A percentile compares a stretch with the other conserved stretches of the same genome.
Evolutionary conservation across 1,139 yeast species (phyloP).

Genomic region (Magnusiomyces ingens): DNA sequence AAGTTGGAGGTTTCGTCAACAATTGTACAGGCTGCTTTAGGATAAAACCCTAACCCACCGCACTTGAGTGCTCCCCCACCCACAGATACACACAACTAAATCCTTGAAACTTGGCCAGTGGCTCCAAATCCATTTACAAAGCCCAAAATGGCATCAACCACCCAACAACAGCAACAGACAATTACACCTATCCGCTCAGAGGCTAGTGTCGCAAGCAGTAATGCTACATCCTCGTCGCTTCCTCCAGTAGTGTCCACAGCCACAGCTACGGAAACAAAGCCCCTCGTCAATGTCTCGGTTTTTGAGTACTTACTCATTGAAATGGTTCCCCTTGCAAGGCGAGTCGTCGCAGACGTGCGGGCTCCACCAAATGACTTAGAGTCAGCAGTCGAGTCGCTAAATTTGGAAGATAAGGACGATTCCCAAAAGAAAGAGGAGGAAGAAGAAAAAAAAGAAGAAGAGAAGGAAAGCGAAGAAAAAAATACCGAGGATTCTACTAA

Average conservation of each 20-base stretch:
- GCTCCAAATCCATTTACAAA: too few relatives aligned
- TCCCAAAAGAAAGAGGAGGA: constrained; percentile 7
- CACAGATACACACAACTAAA: too few relatives aligned
- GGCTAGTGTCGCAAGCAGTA: not conserved
- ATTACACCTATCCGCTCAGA: too few relatives aligned
- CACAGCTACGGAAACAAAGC: constrained; percentile 2
- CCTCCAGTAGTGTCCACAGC: constrained; percentile 5
- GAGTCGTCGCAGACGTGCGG: constrained; percentile 40
- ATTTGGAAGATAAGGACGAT: constrained; percentile 7
- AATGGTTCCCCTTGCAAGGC: constrained; percentile 61
- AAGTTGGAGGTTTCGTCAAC: too few relatives aligned
- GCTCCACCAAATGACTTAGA: constrained; percentile 8
- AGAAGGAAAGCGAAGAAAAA: constrained; percentile 28
- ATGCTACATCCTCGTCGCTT: not conserved
- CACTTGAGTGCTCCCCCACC: too few relatives aligned
- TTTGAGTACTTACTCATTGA: constrained; percentile 65
- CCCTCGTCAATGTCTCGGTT: constrained; percentile 42
- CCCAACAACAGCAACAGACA: too few relatives aligned
- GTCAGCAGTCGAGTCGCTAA: not conserved
- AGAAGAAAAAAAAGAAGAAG: constrained; percentile 19
- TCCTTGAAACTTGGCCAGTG: too few relatives aligned
- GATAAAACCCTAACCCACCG: too few relatives aligned
- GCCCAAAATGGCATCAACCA: too few relatives aligned
- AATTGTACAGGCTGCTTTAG: too few relatives aligned
- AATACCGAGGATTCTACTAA: constrained; percentile 25